Conservation (phyloP, 2,329 filamentous ascomycete species). For the Zasmidium cellare region DNA sequence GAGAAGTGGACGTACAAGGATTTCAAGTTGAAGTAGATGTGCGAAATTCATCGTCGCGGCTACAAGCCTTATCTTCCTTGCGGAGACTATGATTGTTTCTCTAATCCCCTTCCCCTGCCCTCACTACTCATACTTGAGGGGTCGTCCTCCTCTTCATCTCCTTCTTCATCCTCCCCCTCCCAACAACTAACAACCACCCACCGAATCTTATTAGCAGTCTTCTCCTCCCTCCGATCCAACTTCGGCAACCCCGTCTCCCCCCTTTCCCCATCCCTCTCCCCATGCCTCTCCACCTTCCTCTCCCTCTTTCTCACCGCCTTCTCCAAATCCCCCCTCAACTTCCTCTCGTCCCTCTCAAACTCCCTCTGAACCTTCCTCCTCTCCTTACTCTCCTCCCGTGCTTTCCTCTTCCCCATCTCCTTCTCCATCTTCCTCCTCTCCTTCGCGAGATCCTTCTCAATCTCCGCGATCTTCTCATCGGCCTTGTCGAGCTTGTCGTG, state of each 20-base stretch:
- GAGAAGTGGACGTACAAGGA: constrained; percentile 99
- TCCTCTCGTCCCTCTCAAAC: constrained; percentile 13
- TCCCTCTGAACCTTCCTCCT: constrained; percentile 4
- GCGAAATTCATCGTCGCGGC: too few relatives aligned
- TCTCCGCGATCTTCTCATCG: constrained; percentile 20
- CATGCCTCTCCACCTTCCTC: constrained; percentile 11
- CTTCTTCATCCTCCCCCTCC: constrained; percentile 10
- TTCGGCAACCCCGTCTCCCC: constrained; percentile 5
- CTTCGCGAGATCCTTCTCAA: constrained; percentile 19
- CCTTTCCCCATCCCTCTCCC: constrained; percentile 3
- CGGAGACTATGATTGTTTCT: too few relatives aligned
- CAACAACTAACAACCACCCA: constrained; percentile 28
- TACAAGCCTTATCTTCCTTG: too few relatives aligned
- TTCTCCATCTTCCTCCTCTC: constrained; percentile 5
- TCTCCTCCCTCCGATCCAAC: constrained; percentile 14
- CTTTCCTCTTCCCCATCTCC: constrained; percentile 4
- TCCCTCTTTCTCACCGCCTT: constrained; percentile 14
- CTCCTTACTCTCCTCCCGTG: constrained; percentile 3
- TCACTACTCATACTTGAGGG: too few relatives aligned
- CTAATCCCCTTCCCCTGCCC: too few relatives aligned
- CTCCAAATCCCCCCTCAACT: constrained; percentile 11
- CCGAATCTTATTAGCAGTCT: constrained; percentile 29
- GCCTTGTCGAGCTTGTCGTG: constrained; percentile 18
- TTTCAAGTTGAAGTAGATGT: constrained; percentile 59
- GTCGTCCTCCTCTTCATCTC: neutral